phyloP scores from a whole-genome alignment of 2,329 filamentous ascomycete genomes.

The Leptographium procerum region DNA sequence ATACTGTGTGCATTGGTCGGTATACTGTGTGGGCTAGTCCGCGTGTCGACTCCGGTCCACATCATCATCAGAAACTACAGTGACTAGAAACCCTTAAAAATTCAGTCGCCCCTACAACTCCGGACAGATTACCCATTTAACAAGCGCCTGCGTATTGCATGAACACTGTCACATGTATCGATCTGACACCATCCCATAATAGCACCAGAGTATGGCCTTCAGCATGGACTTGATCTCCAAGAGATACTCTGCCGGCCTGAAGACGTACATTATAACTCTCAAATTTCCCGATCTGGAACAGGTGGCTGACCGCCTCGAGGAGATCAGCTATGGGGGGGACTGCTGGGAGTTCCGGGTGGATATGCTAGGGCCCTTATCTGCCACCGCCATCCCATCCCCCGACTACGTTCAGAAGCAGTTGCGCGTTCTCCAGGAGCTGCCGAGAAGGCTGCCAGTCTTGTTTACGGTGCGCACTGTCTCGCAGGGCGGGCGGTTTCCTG shows the following conservation, averaged over 20 bases:
- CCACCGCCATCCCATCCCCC: not conserved
- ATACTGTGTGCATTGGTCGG: no score
- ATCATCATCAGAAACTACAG: no score
- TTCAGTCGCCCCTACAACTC: no score
- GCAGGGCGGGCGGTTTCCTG: not conserved
- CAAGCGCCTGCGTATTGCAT: no score
- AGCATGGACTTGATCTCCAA: constrained; percentile 15
- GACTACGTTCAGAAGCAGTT: not conserved
- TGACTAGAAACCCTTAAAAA: no score
- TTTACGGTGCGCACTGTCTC: not conserved
- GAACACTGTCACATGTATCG: not conserved
- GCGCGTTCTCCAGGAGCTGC: not conserved
- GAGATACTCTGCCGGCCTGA: not conserved
- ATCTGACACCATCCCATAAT: not conserved
- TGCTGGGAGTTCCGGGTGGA: not conserved
- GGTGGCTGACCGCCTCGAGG: not conserved
- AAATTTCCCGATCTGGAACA: not conserved
- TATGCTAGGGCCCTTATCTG: not conserved
- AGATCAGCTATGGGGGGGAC: not conserved
- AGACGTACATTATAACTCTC: not conserved
- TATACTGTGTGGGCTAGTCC: no score
- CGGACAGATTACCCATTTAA: no score
- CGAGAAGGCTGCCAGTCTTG: not conserved
- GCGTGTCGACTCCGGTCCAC: no score
- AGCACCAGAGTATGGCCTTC: not conserved